phyloP scores from a whole-genome alignment of 2,329 filamentous ascomycete genomes.

The Penicillium freii region DNA sequence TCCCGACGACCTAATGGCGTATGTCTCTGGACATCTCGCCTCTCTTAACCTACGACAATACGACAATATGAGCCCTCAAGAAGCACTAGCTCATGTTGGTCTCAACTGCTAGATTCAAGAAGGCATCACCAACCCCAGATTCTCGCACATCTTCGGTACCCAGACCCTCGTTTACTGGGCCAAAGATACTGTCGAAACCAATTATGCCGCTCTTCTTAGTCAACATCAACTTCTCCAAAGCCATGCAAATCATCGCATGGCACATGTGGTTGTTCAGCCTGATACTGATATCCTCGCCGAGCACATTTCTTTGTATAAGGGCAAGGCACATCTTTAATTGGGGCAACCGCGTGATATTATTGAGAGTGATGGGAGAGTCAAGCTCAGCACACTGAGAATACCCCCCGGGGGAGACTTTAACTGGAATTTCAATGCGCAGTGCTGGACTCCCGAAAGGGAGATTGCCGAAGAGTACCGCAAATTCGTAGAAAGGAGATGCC shows the following conservation, averaged over 20 bases:
- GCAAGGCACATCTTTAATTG: too few species aligned
- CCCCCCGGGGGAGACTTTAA: too few species aligned
- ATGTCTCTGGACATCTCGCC: conserved; percentile 2
- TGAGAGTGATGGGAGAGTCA: too few species aligned
- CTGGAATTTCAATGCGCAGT: too few species aligned
- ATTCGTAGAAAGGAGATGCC: too few species aligned
- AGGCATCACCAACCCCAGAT: neutral
- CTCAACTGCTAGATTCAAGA: too few species aligned
- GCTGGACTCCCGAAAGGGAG: too few species aligned
- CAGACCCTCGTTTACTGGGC: neutral
- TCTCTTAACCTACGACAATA: neutral
- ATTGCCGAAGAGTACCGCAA: too few species aligned
- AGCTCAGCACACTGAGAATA: too few species aligned
- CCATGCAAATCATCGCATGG: neutral
- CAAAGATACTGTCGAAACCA: neutral
- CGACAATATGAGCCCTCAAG: neutral
- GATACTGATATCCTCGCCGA: too few species aligned
- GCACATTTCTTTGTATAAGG: too few species aligned
- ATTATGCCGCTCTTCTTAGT: conserved; percentile 1
- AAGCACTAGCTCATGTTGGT: neutral
- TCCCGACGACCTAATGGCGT: conserved; percentile 6
- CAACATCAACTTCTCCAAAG: neutral
- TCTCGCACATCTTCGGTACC: neutral
- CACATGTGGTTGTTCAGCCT: neutral
- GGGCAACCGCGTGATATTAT: too few species aligned